These are phyloP conservation scores for Fusarium subglutinans DNA, from an alignment of 2,329 filamentous ascomycete species.

Conservation along the genomic window DNA sequence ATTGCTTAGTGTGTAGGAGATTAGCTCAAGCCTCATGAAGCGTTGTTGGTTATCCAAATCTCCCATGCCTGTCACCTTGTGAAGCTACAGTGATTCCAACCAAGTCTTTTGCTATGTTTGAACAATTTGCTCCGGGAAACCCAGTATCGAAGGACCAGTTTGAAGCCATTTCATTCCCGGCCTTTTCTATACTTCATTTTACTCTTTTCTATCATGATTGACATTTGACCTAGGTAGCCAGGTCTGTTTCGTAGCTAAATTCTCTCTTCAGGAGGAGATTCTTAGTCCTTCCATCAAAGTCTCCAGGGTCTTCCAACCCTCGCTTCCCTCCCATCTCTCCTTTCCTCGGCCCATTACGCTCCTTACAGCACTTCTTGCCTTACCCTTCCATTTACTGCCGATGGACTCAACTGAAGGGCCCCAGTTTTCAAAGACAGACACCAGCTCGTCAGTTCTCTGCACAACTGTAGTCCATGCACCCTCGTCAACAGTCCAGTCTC, in stretches of 20 bases:
- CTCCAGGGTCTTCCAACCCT: conserved; percentile 71
- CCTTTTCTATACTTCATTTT: neutral
- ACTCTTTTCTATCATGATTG: conserved; percentile 11
- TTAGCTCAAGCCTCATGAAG: conserved; percentile 4
- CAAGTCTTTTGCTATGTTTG: neutral
- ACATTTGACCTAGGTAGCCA: neutral
- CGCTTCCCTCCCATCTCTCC: conserved; percentile 82
- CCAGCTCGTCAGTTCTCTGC: conserved; percentile 80
- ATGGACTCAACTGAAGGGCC: conserved; percentile 73
- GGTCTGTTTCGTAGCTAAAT: neutral
- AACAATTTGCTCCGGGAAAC: neutral
- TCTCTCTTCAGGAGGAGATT: conserved; percentile 32
- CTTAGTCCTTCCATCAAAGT: conserved; percentile 65
- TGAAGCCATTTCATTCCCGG: neutral
- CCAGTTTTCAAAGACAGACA: conserved; percentile 84
- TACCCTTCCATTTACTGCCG: conserved; percentile 85
- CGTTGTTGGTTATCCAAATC: neutral
- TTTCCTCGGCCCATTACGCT: conserved; percentile 85
- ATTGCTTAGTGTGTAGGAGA: conserved; percentile 19
- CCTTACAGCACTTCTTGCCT: conserved; percentile 84
- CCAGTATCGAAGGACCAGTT: neutral
- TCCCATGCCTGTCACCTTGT: neutral
- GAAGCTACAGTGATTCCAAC: neutral
- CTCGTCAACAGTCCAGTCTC: conserved; percentile 61
- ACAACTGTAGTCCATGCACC: conserved; percentile 78